Base-by-base conservation (phyloP, 2,329 filamentous ascomycete genomes). In the Fusarium stilboides region DNA sequence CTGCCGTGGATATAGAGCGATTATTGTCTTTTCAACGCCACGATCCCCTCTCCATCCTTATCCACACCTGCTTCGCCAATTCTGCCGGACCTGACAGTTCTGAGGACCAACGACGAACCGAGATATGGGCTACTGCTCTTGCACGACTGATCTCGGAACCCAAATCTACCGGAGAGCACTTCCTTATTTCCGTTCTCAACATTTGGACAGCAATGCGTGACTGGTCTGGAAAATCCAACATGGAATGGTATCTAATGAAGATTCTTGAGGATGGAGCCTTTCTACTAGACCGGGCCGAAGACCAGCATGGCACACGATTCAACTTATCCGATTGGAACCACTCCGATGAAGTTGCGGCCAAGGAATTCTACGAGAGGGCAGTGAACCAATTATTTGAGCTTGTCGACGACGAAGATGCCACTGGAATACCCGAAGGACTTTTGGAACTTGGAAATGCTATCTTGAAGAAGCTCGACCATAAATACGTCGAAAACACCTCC, bases 181-280 rank as follows among this genome's bases (percentile, higher is more conserved):
- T 98, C 58, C 86, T 98, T 60, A 91, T 93, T 68, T 91, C 92
- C 47, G 89, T 98, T 34, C 86, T 99, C 51, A 94, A 96, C 78
- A 90, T 93, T 58, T 98, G 94, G 92, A 90, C 93, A 52, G 86
- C 89, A 57, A 92, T 94, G 86, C 90, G 93, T 66, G 91, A 94
- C 79, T 98, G 95, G 94, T 92, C 93, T 40, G 94, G 94, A 59
- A 94, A 92, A 74, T 89, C 91, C 71, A 96, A 94, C 69, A 90
- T 99, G 85, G 94, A 98, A 81, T 92, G 94, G 81, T 98, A 95
- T 78, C 87, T 99, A 14, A 96, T 97, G 92, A 93, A 96, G 77
- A 93, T 97, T 63, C 87, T 99, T 33, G 93, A 97, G 80, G 92
- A 97, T 74, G 96, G 96, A 70, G 92, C 94, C 39, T 98, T 98